Evolutionary conservation across 805 yeast species (phyloP).

Genomic region (Starmerella vitae): DNA sequence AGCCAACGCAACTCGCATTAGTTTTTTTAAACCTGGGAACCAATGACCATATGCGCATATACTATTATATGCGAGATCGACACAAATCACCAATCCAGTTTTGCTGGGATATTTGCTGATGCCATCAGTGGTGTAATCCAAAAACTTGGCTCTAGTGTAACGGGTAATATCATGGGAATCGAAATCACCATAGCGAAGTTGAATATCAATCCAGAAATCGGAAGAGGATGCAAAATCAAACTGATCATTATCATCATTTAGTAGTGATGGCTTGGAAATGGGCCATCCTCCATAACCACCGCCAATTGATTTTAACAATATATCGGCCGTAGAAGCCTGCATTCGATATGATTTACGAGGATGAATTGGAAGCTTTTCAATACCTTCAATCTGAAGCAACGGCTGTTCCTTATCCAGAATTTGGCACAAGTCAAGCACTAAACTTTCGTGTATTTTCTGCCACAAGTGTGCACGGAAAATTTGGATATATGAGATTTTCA

Average conservation of each 20-base stretch:
- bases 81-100: slow-evolving; percentile 79
- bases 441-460: slow-evolving; percentile 96
- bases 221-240: slow-evolving; percentile 42
- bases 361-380: slow-evolving; percentile 83
- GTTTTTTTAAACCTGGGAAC: slow-evolving; percentile 88
- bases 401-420: slow-evolving; percentile 80
- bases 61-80: slow-evolving; percentile 91
- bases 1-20: slow-evolving; percentile 81
- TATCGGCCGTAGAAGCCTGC: slow-evolving; percentile 92
- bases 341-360: slow-evolving; percentile 95
- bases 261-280: slow-evolving; percentile 58
- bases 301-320: slow-evolving; percentile 47
- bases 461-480: slow-evolving; percentile 95
- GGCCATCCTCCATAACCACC: slow-evolving; percentile 40
- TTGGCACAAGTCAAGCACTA: slow-evolving; percentile 86
- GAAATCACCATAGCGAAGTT: slow-evolving; percentile 88
- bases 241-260: slow-evolving; percentile 61
- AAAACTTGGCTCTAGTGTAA: slow-evolving; percentile 79
- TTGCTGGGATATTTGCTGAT: slow-evolving; percentile 81
- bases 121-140: slow-evolving; percentile 85
- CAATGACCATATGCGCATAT: slow-evolving; percentile 95
- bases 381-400: slow-evolving; percentile 66
- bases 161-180: slow-evolving; percentile 95
- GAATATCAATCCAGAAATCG: slow-evolving; percentile 91
- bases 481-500: slow-evolving; percentile 88